These are phyloP conservation scores for Huntiella moniliformis DNA, from an alignment of 2,329 filamentous ascomycete genomes.

Conservation along the genomic window DNA sequence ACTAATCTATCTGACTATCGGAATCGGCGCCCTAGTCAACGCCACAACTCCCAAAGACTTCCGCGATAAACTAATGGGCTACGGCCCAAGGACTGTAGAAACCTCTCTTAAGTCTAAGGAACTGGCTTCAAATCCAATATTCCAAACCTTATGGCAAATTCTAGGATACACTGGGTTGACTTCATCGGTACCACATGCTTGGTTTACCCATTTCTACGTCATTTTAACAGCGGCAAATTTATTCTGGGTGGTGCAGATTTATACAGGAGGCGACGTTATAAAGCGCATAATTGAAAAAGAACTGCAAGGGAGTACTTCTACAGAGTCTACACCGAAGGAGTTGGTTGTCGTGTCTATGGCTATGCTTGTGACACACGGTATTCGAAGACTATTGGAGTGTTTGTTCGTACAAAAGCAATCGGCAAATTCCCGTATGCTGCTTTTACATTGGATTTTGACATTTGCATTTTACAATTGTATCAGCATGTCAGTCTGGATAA, in stretches of 20 bases:
- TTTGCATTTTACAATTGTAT: conserved; percentile 58
- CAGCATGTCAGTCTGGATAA: conserved; percentile 65
- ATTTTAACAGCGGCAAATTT: conserved; percentile 48
- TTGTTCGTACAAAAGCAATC: conserved; percentile 45
- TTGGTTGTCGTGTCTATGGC: conserved; percentile 50
- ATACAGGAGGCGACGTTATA: conserved; percentile 35
- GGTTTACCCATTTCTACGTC: conserved; percentile 79
- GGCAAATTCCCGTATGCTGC: conserved; percentile 57
- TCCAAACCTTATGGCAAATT: conserved; percentile 1
- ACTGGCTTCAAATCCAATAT: background rate
- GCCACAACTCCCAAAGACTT: conserved; percentile 14
- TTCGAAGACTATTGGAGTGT: conserved; percentile 60
- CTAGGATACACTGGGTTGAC: conserved; percentile 16
- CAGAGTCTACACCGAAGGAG: conserved; percentile 32
- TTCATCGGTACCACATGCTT: conserved; percentile 60
- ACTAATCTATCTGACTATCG: conserved; percentile 6
- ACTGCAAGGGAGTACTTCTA: conserved; percentile 7
- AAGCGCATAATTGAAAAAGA: conserved; percentile 25
- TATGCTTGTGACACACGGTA: conserved; percentile 58
- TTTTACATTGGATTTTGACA: conserved; percentile 66
- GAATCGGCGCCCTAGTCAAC: conserved; percentile 8
- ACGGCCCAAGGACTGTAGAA: conserved; percentile 13
- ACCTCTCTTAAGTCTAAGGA: background rate
- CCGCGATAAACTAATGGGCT: conserved; percentile 24
- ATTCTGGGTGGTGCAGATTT: conserved; percentile 55